A percentile compares a stretch with the other conserved stretches of the same genome.
phyloP scores from a whole-genome alignment of 495 filamentous ascomycete genomes.

The Cercophora scortea region DNA sequence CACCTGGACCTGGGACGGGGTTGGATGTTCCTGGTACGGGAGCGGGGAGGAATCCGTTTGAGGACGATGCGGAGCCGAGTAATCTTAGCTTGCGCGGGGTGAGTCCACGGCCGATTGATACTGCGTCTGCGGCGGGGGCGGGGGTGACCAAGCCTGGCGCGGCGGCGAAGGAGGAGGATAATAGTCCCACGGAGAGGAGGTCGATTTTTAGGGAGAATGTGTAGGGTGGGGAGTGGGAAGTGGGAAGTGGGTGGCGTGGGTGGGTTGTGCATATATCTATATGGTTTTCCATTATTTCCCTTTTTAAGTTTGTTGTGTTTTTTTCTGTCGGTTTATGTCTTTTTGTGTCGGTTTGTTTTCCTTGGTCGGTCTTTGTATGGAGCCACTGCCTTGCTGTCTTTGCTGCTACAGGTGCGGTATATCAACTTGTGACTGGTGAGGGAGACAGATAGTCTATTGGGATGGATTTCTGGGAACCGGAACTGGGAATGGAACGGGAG shows the following conservation, averaged over 20 bases:
- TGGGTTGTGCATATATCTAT: neutral
- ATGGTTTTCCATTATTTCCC: neutral
- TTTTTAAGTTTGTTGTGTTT: no score
- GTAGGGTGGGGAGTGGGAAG: conserved; percentile 11
- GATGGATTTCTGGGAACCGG: neutral
- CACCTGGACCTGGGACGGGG: conserved; percentile 9
- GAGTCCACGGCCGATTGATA: conserved; percentile 47
- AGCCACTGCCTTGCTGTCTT: no score
- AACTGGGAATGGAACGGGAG: no score
- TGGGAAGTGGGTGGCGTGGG: neutral
- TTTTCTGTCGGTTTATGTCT: neutral
- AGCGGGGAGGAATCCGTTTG: conserved; percentile 43
- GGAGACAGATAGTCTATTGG: no score
- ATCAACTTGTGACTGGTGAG: no score
- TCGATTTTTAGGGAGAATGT: conserved; percentile 46
- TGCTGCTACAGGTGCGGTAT: no score
- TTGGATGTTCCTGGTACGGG: neutral
- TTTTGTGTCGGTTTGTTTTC: neutral
- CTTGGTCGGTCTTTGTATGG: neutral
- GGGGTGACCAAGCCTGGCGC: conserved; percentile 1
- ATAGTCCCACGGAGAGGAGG: conserved; percentile 37
- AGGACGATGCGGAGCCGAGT: conserved; percentile 47
- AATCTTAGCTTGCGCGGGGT: conserved; percentile 48
- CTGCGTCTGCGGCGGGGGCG: conserved; percentile 12
- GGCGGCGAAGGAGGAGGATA: conserved; percentile 18